A percentile compares a stretch with the other conserved stretches of the same genome.
Evolutionary conservation across 192 early-diverging fungal species (phyloP).

Genomic region (Geranomyces michiganensis): DNA sequence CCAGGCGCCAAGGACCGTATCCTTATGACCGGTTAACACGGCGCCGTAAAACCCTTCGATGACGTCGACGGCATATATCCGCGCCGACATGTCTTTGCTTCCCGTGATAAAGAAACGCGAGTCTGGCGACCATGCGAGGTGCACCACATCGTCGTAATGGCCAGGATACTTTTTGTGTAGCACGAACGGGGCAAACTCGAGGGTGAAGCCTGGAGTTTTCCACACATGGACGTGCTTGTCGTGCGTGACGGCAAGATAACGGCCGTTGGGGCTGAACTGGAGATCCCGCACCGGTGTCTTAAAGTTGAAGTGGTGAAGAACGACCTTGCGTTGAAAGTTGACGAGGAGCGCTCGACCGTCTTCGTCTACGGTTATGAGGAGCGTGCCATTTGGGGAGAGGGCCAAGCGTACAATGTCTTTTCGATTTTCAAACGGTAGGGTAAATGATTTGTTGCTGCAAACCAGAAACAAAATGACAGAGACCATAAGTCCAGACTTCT

Average conservation of each 20-base stretch:
- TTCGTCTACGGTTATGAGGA: slow-evolving; percentile 93
- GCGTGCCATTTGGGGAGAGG: slow-evolving; percentile 81
- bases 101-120: slow-evolving; percentile 69
- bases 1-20: slow-evolving; percentile 83
- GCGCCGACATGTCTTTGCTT: slow-evolving; percentile 83
- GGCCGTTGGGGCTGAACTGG: slow-evolving; percentile 91
- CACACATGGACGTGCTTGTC: slow-evolving; percentile 87
- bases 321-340: slow-evolving; percentile 81
- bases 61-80: slow-evolving; percentile 72
- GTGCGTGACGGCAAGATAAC: slow-evolving; percentile 82
- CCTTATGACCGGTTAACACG: slow-evolving; percentile 83
- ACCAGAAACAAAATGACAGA: background rate
- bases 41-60: slow-evolving; percentile 72
- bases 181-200: slow-evolving; percentile 92
- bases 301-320: slow-evolving; percentile 91
- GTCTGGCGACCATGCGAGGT: slow-evolving; percentile 85
- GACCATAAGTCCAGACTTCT: too few relatives aligned
- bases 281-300: slow-evolving; percentile 79
- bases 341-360: slow-evolving; percentile 86
- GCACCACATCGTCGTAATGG: slow-evolving; percentile 82
- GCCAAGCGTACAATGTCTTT: slow-evolving; percentile 89
- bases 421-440: slow-evolving; percentile 92
- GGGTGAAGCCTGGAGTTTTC: slow-evolving; percentile 87
- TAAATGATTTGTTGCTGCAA: slow-evolving; percentile 82
- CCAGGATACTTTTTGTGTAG: slow-evolving; percentile 79